Conservation (phyloP, 305 asterid genomes). For the Fraxinus velutina region DNA sequence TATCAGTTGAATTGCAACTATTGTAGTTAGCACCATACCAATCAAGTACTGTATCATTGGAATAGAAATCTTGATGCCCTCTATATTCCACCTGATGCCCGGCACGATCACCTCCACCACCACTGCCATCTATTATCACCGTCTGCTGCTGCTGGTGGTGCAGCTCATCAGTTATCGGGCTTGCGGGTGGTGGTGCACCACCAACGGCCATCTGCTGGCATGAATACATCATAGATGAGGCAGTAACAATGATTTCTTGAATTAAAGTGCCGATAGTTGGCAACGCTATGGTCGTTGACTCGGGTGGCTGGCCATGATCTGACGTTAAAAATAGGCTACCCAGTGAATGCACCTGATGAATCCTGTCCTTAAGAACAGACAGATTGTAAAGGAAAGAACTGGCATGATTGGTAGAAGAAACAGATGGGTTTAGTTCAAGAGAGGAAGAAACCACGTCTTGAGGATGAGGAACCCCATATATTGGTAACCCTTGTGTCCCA, state of each 20-base stretch:
- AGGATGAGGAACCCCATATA: constrained; percentile 27
- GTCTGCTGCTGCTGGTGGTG: neutral
- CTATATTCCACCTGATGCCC: neutral
- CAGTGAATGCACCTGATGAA: constrained; percentile 57
- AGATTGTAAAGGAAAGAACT: constrained; percentile 54
- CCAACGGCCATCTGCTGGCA: constrained; percentile 29
- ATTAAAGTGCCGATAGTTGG: constrained; percentile 35
- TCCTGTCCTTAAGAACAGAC: constrained; percentile 54
- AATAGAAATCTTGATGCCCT: constrained; percentile 9
- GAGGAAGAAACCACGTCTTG: constrained; percentile 26
- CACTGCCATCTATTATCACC: neutral
- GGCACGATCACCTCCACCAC: neutral
- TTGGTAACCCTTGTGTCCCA: constrained; percentile 32
- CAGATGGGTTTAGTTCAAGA: constrained; percentile 25
- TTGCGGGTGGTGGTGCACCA: neutral
- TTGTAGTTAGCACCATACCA: constrained; percentile 23
- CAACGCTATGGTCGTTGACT: constrained; percentile 25
- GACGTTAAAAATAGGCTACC: constrained; percentile 41
- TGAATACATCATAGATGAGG: constrained; percentile 38
- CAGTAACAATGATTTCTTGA: constrained; percentile 39
- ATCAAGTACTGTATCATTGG: constrained; percentile 10
- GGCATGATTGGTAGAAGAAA: constrained; percentile 18
- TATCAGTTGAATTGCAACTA: neutral
- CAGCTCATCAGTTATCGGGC: neutral
- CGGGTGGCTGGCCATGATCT: constrained; percentile 20